Base-by-base conservation (phyloP, 176 grass and related monocot genomes). In the Musa beccarii region DNA sequence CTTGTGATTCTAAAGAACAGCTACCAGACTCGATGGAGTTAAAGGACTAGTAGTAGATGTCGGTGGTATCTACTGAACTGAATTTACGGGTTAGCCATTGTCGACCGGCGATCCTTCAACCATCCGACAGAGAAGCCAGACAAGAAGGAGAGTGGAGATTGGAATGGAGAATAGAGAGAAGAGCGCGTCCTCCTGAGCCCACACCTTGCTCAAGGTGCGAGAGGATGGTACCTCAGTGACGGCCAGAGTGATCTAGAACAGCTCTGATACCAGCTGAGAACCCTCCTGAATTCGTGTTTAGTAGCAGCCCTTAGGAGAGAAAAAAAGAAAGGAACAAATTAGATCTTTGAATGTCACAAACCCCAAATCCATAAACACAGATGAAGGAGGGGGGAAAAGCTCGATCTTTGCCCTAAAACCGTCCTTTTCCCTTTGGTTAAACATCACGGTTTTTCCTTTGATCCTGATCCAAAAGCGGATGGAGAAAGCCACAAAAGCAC, bases 31-130 rank as follows among this genome's bases (percentile, higher is more conserved):
- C 68, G 8, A 74, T 0, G 7, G 53, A 57, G 23, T 23, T 28
- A 73, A 70, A 55, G 69, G 71, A 73, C 21, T 55, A 15, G 25
- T 34, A 34, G 28, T 29, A 29, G 28, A 29, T 29, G 9, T 29
- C 26, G n/a, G 2, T 4, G 50, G 21, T 3, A 43, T 22, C 20
- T 68, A 16, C 8, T 11, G 10, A 16, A 34, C 22, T 1, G 22
- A 22, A 63, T 73, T 73, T 59, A 29, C 55, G 8, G 8, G 28
- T 97, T 84, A 91, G 86, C 94, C 90, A 78, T 93, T 91, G 71
- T 93, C 94, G 83, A 93, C 54, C 10, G 82, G 89, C 57, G 84
- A 91, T 57, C 81, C 79, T 67, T 88, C 79, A 17, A 77, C 50
- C 15, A 77, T 53, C 23, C 61, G 75, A 52, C 59, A 77, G 2